A percentile compares a stretch with the other conserved stretches of the same genome.
Evolutionary conservation across 2,329 filamentous ascomycete genomes (phyloP).

Genomic region (Microdochium trichocladiopsis): DNA sequence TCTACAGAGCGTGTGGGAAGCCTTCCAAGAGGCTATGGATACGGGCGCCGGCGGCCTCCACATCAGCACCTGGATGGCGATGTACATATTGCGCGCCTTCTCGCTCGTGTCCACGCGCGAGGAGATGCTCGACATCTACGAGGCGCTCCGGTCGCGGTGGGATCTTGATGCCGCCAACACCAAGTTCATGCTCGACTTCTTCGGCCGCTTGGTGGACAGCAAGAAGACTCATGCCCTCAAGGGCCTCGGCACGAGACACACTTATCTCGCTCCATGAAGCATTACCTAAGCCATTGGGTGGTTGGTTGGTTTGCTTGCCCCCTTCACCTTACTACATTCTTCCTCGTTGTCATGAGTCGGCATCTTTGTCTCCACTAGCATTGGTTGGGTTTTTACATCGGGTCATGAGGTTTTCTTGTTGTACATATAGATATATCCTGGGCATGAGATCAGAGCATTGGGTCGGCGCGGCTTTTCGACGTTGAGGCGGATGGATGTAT

Average conservation of each 20-base stretch:
- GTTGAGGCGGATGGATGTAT: no score
- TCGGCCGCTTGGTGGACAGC: slow-evolving; percentile 32
- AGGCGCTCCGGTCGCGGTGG: slow-evolving; percentile 40
- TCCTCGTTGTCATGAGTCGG: no score
- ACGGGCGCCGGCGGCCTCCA: slow-evolving; percentile 36
- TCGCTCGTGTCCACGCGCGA: slow-evolving; percentile 47
- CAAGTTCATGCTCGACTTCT: slow-evolving; percentile 38
- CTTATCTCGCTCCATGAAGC: background rate
- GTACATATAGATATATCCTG: no score
- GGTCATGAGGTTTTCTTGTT: no score
- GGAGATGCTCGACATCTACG: slow-evolving; percentile 47
- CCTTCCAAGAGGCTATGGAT: slow-evolving; percentile 52
- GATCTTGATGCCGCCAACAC: slow-evolving; percentile 29
- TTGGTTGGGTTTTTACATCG: no score
- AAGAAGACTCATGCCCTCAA: slow-evolving; percentile 9
- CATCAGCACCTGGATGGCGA: slow-evolving; percentile 53
- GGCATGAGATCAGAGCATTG: no score
- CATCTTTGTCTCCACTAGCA: no score
- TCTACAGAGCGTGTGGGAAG: slow-evolving; percentile 61
- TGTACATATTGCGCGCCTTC: slow-evolving; percentile 58
- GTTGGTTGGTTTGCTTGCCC: no score
- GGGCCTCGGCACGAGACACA: background rate
- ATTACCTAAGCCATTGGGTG: no score
- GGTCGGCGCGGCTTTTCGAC: no score
- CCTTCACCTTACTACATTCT: no score